A percentile compares a stretch with the other conserved stretches of the same genome.
Evolutionary conservation across 495 filamentous ascomycete species (phyloP).

Genomic region (Penicillium cosmopolitanum): DNA sequence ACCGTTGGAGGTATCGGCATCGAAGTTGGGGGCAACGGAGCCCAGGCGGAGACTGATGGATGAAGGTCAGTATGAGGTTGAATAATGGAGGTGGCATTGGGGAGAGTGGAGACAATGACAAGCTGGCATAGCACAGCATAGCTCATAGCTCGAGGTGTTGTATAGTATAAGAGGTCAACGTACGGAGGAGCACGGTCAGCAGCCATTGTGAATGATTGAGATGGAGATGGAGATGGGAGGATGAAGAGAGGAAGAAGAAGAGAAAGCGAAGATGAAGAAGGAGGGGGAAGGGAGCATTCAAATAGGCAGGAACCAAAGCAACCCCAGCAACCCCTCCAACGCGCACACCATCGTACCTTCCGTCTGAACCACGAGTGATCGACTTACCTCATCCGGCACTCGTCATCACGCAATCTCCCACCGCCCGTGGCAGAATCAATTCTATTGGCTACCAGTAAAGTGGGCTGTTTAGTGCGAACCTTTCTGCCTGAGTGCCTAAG

Average conservation of each 20-base stretch:
- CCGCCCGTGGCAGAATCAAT: constrained; percentile 43
- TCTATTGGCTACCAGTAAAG: constrained; percentile 32
- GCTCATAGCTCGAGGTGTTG: not conserved
- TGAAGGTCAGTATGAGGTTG: not conserved
- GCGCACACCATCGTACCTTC: constrained; percentile 9
- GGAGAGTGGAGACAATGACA: not conserved
- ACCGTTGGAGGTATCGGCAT: constrained; percentile 88
- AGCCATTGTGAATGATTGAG: constrained; percentile 50
- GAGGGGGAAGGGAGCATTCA: constrained; percentile 24
- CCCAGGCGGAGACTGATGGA: constrained; percentile 77
- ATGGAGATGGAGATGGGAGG: constrained; percentile 2
- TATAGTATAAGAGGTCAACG: constrained; percentile 25
- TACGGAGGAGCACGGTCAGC: constrained; percentile 54
- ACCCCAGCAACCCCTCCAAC: constrained; percentile 20
- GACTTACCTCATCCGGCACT: constrained; percentile 27
- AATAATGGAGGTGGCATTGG: too few relatives aligned
- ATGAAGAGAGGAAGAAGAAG: constrained; percentile 10
- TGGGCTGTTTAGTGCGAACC: constrained; percentile 36
- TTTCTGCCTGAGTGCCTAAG: constrained; percentile 21
- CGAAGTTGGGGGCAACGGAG: constrained; percentile 87
- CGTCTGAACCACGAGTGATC: constrained; percentile 11
- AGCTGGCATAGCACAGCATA: not conserved
- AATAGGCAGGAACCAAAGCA: constrained; percentile 20
- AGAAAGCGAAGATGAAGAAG: constrained; percentile 12
- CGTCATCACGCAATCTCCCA: constrained; percentile 46